Evolutionary conservation across 441 rosid genomes (phyloP), one percentile per base, ranked within the genome.

Genomic region (Populus hybrid): DNA sequence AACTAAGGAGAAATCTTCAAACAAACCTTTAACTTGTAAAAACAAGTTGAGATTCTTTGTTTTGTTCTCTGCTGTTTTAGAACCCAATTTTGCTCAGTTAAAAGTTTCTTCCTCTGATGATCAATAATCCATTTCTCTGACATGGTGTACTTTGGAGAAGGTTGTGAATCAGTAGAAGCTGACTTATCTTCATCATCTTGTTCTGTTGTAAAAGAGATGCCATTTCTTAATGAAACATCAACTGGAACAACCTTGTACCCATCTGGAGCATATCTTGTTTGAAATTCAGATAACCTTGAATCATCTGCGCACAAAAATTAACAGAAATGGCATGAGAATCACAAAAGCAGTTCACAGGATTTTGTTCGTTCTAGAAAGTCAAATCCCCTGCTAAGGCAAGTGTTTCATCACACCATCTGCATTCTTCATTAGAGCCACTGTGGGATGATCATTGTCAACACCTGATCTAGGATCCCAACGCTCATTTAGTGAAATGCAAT

Each of bases 91-190:
- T 84, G 90, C 79, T 94, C 93, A 70, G 59, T 80, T 69, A 81
- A 46, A 57, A 86, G 82, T 78, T 84, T 93, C 87, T 82, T 88
- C 80, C 86, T 90, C 84, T 86, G 95, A 74, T 82, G 87, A 87
- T 89, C 91, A 86, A 87, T 83, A 77, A 94, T 84, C 98, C 97
- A 94, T 69, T 90, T 93, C 87, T 94, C 97, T 72, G 87, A 88
- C 97, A 91, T 91, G 26, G 97, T 91, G 80, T 84, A 85, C 87
- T 87, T 91, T 67, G 95, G 95, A 78, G 88, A 74, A 65, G 88
- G 91, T 57, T 77, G 86, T 67, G 83, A 76, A 77, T 83, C 88
- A 77, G 79, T 70, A 82, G 84, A 78, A 67, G 82, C 32, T 34
- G 85, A 83, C 78, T 77, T 88, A 75, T 84, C 94, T 79, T 88